Percentiles rank a stretch among this genome's conserved stretches.
phyloP scores from a whole-genome alignment of 306 rosid species.

The Castanospermum australe region DNA sequence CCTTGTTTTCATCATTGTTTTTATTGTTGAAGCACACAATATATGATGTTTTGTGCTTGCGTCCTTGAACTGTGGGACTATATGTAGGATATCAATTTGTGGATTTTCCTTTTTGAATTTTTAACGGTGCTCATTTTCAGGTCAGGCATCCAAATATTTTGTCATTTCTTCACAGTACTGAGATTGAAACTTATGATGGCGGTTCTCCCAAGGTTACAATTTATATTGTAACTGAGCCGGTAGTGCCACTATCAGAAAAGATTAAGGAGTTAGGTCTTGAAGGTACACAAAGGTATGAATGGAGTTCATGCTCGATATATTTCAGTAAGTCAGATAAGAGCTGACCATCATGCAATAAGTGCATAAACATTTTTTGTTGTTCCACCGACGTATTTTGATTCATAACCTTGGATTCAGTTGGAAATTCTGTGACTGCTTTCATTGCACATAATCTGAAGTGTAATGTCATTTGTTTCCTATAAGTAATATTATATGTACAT shows the following conservation, averaged over 20 bases:
- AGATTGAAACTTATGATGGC: constrained; percentile 68
- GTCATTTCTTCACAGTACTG: constrained; percentile 95
- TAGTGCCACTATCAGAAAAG: constrained; percentile 83
- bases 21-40: background rate
- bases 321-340: background rate
- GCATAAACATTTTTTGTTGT: background rate
- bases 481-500: background rate
- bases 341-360: background rate
- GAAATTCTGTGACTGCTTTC: background rate
- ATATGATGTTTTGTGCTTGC: background rate
- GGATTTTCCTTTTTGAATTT: background rate
- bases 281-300: constrained; percentile 79
- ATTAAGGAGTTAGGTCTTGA: constrained; percentile 82
- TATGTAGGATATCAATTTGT: background rate
- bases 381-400: background rate
- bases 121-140: constrained; percentile 49
- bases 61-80: background rate
- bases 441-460: background rate
- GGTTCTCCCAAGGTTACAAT: constrained; percentile 76
- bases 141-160: constrained; percentile 98
- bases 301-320: constrained; percentile 4
- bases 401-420: background rate
- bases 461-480: background rate
- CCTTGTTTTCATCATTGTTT: background rate
- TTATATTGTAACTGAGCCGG: constrained; percentile 97